Evolutionary conservation across 192 early-diverging fungal genomes (phyloP), one percentile per base, ranked within the genome.

Genomic region (Powellomyces hirtus): DNA sequence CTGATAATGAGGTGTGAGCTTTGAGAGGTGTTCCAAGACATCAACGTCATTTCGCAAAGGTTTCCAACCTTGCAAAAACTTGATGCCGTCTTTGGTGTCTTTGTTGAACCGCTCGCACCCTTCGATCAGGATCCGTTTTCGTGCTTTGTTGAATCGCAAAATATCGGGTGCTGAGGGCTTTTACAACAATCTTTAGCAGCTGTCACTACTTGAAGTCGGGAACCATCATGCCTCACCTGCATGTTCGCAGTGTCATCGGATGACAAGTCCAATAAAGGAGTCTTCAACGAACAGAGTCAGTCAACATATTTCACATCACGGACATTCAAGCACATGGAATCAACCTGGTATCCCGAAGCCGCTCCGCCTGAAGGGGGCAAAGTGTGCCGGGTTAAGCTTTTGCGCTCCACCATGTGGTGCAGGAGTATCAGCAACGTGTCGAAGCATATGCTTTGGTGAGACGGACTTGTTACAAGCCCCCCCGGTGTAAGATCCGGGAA

Each of bases 51-150:
- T n/a, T n/a, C n/a, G n/a, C n/a, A n/a, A n/a, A n/a, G n/a, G n/a
- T 42, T 18, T 42, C 29, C 18, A 27, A 81, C 76, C 84, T 82
- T 93, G 88, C 59, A 96, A 76, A 65, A 89, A 97, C 7, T 77
- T 75, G 44, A 98, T 86, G 0, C 97, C 95, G 4, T 89, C 86
- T 73, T 94, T 96, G 3, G 93, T 89, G 53, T 80, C 88, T 72
- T 87, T 82, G 72, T 97, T 96, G 75, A 99, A 99, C 44, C 88
- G 73, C 31, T 81, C 76, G 5, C 91, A 89, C 2, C 91, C 95
- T 57, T 88, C 83, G 52, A 87, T 79, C 71, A 97, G 79, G 0
- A 91, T 75, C 18, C 89, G 84, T 76, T 99, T 99, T 60, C 90
- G 84, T 16, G 69, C 71, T 59, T 89, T 90, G 42, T 82, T 73